phyloP scores from a whole-genome alignment of 2,329 filamentous ascomycete species.

The Fusarium floridanum region DNA sequence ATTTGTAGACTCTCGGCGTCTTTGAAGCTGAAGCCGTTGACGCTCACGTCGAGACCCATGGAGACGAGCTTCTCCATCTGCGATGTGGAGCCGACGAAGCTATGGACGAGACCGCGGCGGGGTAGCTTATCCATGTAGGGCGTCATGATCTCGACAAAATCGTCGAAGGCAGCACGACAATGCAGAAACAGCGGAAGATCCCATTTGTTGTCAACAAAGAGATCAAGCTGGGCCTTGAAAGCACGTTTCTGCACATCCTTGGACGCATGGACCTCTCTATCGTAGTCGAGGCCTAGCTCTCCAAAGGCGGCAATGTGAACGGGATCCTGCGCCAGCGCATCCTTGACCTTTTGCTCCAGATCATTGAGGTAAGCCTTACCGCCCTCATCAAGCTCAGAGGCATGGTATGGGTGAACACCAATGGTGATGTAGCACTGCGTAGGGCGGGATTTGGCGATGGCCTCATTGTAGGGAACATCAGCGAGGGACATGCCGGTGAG shows the following conservation, averaged over 20 bases:
- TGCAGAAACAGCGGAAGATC: constrained; percentile 44
- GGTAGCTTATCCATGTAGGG: constrained; percentile 51
- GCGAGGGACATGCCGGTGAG: constrained; percentile 55
- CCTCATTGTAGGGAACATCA: constrained; percentile 47
- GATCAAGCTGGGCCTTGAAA: constrained; percentile 43
- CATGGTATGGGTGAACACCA: constrained; percentile 65
- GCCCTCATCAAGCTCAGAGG: constrained; percentile 55
- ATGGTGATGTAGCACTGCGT: constrained; percentile 59
- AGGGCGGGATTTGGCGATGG: constrained; percentile 47
- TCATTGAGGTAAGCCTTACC: constrained; percentile 41
- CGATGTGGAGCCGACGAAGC: constrained; percentile 40
- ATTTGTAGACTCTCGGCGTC: constrained; percentile 42
- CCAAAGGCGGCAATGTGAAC: constrained; percentile 60
- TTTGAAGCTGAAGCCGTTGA: constrained; percentile 63
- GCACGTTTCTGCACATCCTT: constrained; percentile 49
- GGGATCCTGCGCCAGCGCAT: constrained; percentile 40
- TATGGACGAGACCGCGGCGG: constrained; percentile 42
- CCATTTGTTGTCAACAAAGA: constrained; percentile 43
- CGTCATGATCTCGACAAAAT: constrained; percentile 51
- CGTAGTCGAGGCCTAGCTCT: constrained; percentile 65
- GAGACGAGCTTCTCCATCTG: constrained; percentile 45
- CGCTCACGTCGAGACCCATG: constrained; percentile 45
- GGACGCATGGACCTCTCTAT: constrained; percentile 57
- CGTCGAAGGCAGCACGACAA: constrained; percentile 46
- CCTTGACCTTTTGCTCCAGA: constrained; percentile 42